phyloP scores from a whole-genome alignment of 2,329 filamentous ascomycete species.

The Fusarium begoniae region DNA sequence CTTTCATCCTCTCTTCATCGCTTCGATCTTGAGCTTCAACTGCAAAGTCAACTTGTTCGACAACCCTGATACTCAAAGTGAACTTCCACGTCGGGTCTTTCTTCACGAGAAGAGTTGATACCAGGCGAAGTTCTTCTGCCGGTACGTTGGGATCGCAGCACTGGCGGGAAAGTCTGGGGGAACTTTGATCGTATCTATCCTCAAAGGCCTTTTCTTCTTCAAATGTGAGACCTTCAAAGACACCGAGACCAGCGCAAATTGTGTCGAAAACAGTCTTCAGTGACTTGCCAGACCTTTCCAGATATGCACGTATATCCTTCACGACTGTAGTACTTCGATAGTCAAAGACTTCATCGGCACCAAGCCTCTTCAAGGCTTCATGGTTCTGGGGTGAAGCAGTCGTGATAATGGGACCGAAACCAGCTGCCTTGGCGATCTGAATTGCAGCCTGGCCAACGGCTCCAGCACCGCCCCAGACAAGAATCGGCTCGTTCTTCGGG shows the following conservation, averaged over 20 bases:
- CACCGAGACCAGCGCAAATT: not conserved
- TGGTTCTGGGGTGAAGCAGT: constrained; percentile 19
- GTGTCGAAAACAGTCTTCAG: constrained; percentile 4
- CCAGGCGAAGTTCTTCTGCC: not conserved
- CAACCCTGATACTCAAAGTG: not conserved
- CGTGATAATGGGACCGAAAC: constrained; percentile 1
- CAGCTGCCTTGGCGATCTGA: constrained; percentile 13
- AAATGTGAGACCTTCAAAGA: not conserved
- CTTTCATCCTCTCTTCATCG: not conserved
- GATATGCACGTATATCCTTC: not conserved
- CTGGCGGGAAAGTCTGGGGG: not conserved
- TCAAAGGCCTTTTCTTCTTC: not conserved
- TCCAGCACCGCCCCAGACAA: constrained; percentile 14
- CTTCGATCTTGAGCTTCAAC: not conserved
- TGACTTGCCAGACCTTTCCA: not conserved
- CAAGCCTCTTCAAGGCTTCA: not conserved
- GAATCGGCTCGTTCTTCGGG: not conserved
- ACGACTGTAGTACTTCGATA: not conserved
- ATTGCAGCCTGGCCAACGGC: constrained; percentile 10
- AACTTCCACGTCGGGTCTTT: not conserved
- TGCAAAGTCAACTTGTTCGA: not conserved
- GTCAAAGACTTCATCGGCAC: not conserved
- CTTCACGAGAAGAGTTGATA: not conserved
- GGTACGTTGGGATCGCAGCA: not conserved
- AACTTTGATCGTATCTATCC: not conserved